phyloP scores from a whole-genome alignment of 2,329 filamentous ascomycete genomes.

The Diplodia sapinea region DNA sequence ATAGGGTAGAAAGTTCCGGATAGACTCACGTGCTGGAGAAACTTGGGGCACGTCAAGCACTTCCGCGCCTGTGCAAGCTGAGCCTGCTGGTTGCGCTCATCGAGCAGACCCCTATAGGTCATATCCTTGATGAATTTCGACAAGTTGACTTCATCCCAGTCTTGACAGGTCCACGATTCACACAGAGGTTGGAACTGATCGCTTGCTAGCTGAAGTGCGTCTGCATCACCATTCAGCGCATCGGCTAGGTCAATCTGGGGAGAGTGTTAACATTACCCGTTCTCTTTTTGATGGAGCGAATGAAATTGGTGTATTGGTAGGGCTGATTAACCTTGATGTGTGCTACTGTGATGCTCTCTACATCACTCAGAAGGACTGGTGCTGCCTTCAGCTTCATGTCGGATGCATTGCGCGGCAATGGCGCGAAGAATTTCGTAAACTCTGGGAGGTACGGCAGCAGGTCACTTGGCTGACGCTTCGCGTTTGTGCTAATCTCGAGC shows the following conservation, averaged over 20 bases:
- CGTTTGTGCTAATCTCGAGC: slow-evolving; percentile 74
- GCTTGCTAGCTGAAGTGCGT: slow-evolving; percentile 65
- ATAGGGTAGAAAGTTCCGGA: slow-evolving; percentile 7
- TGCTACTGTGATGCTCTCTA: slow-evolving; percentile 84
- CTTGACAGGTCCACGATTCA: slow-evolving; percentile 72
- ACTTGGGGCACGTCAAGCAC: slow-evolving; percentile 74
- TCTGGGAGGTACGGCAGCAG: slow-evolving; percentile 79
- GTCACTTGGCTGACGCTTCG: slow-evolving; percentile 79
- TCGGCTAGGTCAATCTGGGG: slow-evolving; percentile 47
- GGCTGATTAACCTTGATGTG: slow-evolving; percentile 59
- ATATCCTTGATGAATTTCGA: slow-evolving; percentile 77
- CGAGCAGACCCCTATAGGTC: slow-evolving; percentile 77
- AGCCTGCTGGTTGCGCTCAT: slow-evolving; percentile 70
- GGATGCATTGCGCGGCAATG: slow-evolving; percentile 68
- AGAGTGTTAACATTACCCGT: slow-evolving; percentile 51
- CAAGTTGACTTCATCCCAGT: slow-evolving; percentile 87
- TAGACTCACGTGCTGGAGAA: slow-evolving; percentile 83
- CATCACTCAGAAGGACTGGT: slow-evolving; percentile 74
- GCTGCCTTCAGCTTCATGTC: slow-evolving; percentile 72
- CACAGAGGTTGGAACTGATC: slow-evolving; percentile 73
- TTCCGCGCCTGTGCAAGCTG: slow-evolving; percentile 67
- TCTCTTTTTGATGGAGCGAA: slow-evolving; percentile 52
- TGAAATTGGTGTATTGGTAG: slow-evolving; percentile 45
- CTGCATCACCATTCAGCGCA: slow-evolving; percentile 50
- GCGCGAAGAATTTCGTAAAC: slow-evolving; percentile 71